These are phyloP conservation scores for Debaryomyces maramus DNA, from an alignment of 805 yeast genomes.

Conservation along the genomic window DNA sequence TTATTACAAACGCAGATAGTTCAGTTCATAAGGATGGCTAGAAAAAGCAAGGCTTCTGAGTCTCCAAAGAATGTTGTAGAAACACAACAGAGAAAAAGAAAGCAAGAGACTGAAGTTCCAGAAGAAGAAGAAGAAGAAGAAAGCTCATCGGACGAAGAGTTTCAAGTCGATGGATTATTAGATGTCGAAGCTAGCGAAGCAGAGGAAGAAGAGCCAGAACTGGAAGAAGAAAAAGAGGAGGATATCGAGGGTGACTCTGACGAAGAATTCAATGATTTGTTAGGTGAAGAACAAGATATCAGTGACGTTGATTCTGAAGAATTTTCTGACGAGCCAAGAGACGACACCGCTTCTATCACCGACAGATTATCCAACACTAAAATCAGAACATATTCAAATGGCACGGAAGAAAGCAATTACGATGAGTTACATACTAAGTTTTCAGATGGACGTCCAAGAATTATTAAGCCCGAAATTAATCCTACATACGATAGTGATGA, in stretches of 20 bases:
- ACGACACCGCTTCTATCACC: constrained; percentile 49
- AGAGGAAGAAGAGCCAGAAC: constrained; percentile 22
- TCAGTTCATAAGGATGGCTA: constrained; percentile 4
- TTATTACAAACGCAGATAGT: background rate
- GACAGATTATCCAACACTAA: constrained; percentile 56
- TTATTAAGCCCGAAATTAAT: constrained; percentile 83
- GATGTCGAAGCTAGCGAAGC: constrained; percentile 44
- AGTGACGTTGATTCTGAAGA: constrained; percentile 45
- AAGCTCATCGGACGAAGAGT: constrained; percentile 28
- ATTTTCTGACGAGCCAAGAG: constrained; percentile 54
- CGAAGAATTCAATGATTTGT: constrained; percentile 60
- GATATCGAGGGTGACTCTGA: constrained; percentile 44
- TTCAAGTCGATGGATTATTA: constrained; percentile 38
- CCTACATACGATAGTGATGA: constrained; percentile 97
- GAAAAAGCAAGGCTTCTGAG: constrained; percentile 4
- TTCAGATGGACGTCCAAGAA: constrained; percentile 80
- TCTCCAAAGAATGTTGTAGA: constrained; percentile 5
- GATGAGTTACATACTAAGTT: constrained; percentile 44
- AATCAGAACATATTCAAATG: constrained; percentile 48
- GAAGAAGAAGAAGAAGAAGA: constrained; percentile 21
- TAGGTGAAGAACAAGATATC: constrained; percentile 54
- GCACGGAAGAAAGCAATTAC: constrained; percentile 29
- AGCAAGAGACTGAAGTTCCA: constrained; percentile 14
- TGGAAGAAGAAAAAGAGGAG: constrained; percentile 13
- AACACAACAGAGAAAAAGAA: constrained; percentile 14